A percentile compares a stretch with the other conserved stretches of the same genome.
Evolutionary conservation across 306 rosid genomes (phyloP).

Genomic region (Sicyos edulis): DNA sequence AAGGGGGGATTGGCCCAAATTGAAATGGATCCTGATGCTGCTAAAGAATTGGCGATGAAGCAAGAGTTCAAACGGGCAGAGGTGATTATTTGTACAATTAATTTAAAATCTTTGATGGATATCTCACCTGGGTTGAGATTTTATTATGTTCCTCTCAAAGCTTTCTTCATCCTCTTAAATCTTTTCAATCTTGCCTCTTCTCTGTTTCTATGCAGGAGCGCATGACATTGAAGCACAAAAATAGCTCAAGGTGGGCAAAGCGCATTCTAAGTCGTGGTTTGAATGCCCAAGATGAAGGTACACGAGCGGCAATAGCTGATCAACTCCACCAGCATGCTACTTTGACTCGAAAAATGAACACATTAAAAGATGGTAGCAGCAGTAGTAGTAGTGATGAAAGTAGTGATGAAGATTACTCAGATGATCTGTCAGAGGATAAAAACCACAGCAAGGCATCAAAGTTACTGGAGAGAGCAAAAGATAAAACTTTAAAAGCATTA

Average conservation of each 20-base stretch:
- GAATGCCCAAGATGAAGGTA: slow-evolving; percentile 76
- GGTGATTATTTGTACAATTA: slow-evolving; percentile 39
- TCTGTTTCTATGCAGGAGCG: slow-evolving; percentile 67
- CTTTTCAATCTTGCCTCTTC: not conserved
- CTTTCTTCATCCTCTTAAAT: not conserved
- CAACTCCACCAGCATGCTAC: slow-evolving; percentile 54
- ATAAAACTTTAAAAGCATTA: slow-evolving; percentile 52
- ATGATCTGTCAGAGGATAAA: slow-evolving; percentile 38
- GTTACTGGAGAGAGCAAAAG: slow-evolving; percentile 62
- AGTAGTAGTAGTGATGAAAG: slow-evolving; percentile 51
- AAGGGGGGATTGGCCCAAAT: slow-evolving; percentile 47
- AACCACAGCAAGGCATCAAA: slow-evolving; percentile 47
- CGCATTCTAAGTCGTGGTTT: slow-evolving; percentile 66
- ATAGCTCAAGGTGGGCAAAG: slow-evolving; percentile 56
- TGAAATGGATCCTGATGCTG: slow-evolving; percentile 70
- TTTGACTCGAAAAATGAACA: slow-evolving; percentile 72
- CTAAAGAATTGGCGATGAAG: slow-evolving; percentile 67
- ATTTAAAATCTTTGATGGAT: not conserved
- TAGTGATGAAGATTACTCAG: slow-evolving; percentile 54
- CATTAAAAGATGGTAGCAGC: slow-evolving; percentile 63
- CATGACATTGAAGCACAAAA: slow-evolving; percentile 75
- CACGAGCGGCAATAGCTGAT: slow-evolving; percentile 77
- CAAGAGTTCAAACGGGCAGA: slow-evolving; percentile 71
- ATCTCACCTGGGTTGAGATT: not conserved
- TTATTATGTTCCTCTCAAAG: not conserved